Evolutionary conservation across 106 monocot genomes (phyloP), one percentile per base, ranked within the genome.

Genomic region (Narthecium ossifragum): DNA sequence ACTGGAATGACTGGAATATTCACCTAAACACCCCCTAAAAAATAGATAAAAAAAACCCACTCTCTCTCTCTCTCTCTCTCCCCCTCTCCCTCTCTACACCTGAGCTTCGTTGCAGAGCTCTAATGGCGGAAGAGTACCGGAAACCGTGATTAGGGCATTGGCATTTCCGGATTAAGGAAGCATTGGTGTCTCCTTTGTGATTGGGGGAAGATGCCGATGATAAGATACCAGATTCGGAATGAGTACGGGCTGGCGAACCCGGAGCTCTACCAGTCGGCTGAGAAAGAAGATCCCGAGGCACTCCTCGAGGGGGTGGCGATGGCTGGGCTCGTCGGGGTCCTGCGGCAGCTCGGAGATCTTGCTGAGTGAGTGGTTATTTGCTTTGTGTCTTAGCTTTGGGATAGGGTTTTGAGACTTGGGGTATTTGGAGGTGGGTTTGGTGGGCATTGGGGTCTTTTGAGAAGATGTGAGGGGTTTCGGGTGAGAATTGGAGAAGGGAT

Each of bases 281-380:
- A 88, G 26, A 78, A 57, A 67, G 81, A 88, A 55, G 98, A 98
- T 27, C 98, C 98, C 3, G 98, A 98, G 70, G 98, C 90, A 55
- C 43, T 98, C 27, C 98, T 98, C 41, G 98, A 98, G 52, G 98
- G 91, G 12, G 98, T 98, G 53, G 84, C 98, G 67, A 91, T 98
- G 98, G 98, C 91, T 21, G 96, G 96, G 1, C 84, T 98, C 63
- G 98, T 91, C 29, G 98, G 98, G 65, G 71, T 91, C 20, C 59
- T 98, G 10, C 83, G 98, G 21, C 98, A 98, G 87, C 91, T 98
- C 31, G 98, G 98, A 33, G 98, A 98, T 80, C 91, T 91, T 36
- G 81, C 98, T 22, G 87, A 87, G 98, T 98, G 55, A 78, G 83
- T 43, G 46, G 2, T 41, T 43, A 1, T 34, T 22, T 43, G 18